Evolutionary conservation across 768 basidiomycete genomes (phyloP), one percentile per base, ranked within the genome.

Genomic region (Leucogyrophana mollusca): DNA sequence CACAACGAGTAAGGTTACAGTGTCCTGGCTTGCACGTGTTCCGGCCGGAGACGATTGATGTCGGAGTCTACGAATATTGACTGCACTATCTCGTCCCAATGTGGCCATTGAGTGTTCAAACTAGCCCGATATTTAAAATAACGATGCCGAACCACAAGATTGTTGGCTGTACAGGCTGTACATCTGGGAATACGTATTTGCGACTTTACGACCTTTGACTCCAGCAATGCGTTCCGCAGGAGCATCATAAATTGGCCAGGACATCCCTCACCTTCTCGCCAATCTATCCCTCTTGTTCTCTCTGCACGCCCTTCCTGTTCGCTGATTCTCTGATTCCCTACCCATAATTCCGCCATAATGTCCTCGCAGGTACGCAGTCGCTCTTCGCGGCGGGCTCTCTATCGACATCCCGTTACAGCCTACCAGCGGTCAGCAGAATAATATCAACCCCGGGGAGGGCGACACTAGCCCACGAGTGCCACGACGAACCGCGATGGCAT

Each of bases 401-500:
- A 5, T 33, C 39, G 22, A 47, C 46, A 1, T n/a, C 21, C 45
- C 43, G 20, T n/a, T 16, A n/a, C 33, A 47, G 42, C 4, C 37
- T 32, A n/a, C 39, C 42, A 23, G 14, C 23, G 36, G 51, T 24
- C 51, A n/a, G n/a, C n/a, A 49, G 27, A 55, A 57, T 48, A 36
- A 47, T 17, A 5, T 46, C 35, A 47, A 58, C 6, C 0, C 44
- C 33, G 47, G 24, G 36, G 18, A 49, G 45, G 61, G 64, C n/a
- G 63, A 64, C 13, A 20, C 34, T 0, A 10, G 16, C 1, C 64
- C 52, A 23, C 51, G 64, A 52, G 56, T 61, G 9, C 72, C 74
- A 5, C 66, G 73, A 49, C 55, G 84, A 44, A 83, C 78, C 0
- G 76, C 80, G 1, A 85, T 88, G 82, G 86, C 86, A 6, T 88